Evolutionary conservation across 768 basidiomycete genomes (phyloP).

Genomic region (Lenzites betulinus): DNA sequence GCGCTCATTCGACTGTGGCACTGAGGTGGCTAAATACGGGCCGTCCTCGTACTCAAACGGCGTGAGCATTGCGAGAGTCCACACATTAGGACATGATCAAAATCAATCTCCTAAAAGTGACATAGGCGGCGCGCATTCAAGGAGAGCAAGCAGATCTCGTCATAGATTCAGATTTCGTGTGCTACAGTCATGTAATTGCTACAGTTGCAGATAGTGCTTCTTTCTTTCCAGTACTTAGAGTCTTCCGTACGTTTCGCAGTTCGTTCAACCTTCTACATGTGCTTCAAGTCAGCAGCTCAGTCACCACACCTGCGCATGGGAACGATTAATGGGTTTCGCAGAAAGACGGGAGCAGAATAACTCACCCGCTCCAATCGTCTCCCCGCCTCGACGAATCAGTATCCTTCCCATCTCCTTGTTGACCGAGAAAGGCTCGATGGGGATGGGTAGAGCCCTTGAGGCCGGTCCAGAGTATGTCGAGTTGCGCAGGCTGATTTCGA

Average conservation of each 20-base stretch:
- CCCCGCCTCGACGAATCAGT: slow-evolving; percentile 83
- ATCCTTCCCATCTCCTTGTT: slow-evolving; percentile 98
- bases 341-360: background rate
- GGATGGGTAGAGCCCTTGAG: slow-evolving; percentile 58
- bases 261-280: background rate
- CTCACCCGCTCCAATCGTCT: slow-evolving; percentile 88
- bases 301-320: slow-evolving; percentile 15
- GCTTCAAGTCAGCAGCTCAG: slow-evolving; percentile 17
- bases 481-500: slow-evolving; percentile 76
- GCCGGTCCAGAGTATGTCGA: slow-evolving; percentile 50
- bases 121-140: too few relatives aligned
- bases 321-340: background rate
- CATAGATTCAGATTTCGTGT: too few relatives aligned
- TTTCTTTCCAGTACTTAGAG: too few relatives aligned
- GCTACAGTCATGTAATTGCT: background rate
- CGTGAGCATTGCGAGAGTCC: too few relatives aligned
- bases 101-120: too few relatives aligned
- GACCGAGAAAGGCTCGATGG: slow-evolving; percentile 79
- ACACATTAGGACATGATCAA: too few relatives aligned
- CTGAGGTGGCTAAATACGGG: background rate
- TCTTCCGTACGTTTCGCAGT: background rate
- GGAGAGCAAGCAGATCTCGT: too few relatives aligned
- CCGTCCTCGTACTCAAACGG: too few relatives aligned
- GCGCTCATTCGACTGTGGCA: background rate
- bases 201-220: slow-evolving; percentile 9